Evolutionary conservation across 345 rosid genomes (phyloP).

Genomic region (Eucalyptus rudis): DNA sequence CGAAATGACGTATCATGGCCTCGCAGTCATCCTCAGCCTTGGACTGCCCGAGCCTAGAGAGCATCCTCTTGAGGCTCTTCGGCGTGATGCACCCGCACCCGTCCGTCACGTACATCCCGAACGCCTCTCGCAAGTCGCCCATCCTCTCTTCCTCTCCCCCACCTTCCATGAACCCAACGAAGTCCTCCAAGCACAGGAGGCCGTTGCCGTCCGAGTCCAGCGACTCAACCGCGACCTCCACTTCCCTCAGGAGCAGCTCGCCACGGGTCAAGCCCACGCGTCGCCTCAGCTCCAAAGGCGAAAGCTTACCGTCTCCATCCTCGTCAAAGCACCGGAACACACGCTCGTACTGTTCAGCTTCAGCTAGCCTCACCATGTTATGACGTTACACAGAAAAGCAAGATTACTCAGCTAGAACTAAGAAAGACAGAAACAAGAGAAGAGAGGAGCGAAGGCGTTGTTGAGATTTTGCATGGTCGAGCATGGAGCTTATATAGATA

Average conservation of each 20-base stretch:
- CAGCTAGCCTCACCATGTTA: background rate
- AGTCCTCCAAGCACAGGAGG: slow-evolving; percentile 26
- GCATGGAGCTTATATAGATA: background rate
- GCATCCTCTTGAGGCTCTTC: slow-evolving; percentile 16
- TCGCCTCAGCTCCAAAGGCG: slow-evolving; percentile 21
- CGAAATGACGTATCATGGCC: slow-evolving; percentile 15
- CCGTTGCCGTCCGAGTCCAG: slow-evolving; percentile 41
- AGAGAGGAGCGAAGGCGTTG: background rate
- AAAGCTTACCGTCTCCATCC: slow-evolving; percentile 25
- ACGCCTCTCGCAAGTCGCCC: slow-evolving; percentile 26
- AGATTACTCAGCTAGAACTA: background rate
- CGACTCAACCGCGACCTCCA: slow-evolving; percentile 3
- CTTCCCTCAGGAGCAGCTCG: slow-evolving; percentile 13
- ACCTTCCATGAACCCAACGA: slow-evolving; percentile 24
- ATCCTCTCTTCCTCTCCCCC: slow-evolving; percentile 33
- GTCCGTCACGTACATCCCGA: slow-evolving; percentile 28
- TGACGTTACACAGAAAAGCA: background rate
- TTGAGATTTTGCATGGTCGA: background rate
- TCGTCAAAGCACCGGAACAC: background rate
- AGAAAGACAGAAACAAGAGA: background rate
- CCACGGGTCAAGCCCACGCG: background rate
- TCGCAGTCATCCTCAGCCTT: slow-evolving; percentile 24
- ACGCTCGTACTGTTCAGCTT: background rate
- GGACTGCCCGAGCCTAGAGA: slow-evolving; percentile 25
- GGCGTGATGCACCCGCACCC: slow-evolving; percentile 30